Percentiles rank a stretch among this genome's conserved stretches.
Conservation (phyloP, 2,329 filamentous ascomycete species). For the Periconia sp. region DNA sequence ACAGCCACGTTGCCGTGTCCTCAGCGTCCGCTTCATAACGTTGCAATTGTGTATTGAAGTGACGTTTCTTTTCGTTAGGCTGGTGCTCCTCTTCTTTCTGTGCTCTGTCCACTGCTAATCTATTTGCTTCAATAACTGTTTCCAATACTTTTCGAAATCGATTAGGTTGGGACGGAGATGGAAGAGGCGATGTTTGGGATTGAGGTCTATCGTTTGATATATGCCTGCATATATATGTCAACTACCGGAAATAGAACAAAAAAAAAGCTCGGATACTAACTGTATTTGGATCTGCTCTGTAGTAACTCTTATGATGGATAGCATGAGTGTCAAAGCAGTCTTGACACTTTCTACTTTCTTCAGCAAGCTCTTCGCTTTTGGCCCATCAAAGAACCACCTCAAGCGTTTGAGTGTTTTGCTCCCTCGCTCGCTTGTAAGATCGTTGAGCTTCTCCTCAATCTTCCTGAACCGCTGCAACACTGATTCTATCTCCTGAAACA, state of each 20-base stretch:
- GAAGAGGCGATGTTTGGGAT: not conserved
- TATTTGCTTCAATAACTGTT: constrained; percentile 18
- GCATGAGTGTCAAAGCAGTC: constrained; percentile 10
- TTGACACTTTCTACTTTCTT: constrained; percentile 25
- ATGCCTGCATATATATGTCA: not conserved
- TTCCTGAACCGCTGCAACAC: constrained; percentile 9
- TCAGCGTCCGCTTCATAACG: constrained; percentile 14
- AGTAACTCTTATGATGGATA: constrained; percentile 16
- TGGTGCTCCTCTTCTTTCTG: constrained; percentile 9
- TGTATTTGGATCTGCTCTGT: constrained; percentile 10
- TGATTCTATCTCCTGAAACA: constrained; percentile 5
- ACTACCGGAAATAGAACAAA: not conserved
- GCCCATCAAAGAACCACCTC: constrained; percentile 17
- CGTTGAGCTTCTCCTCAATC: constrained; percentile 12
- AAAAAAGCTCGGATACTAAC: not conserved
- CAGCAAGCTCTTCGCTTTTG: constrained; percentile 16
- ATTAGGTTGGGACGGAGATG: constrained; percentile 1
- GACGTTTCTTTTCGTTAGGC: not conserved
- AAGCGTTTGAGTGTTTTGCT: constrained; percentile 11
- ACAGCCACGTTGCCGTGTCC: constrained; percentile 25
- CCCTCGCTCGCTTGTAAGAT: constrained; percentile 3
- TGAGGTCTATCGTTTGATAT: not conserved
- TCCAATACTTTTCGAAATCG: constrained; percentile 21
- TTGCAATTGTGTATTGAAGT: constrained; percentile 8
- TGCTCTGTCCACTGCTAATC: constrained; percentile 17